phyloP scores from a whole-genome alignment of 257 asterid species.

The Gentiana macrophylla region DNA sequence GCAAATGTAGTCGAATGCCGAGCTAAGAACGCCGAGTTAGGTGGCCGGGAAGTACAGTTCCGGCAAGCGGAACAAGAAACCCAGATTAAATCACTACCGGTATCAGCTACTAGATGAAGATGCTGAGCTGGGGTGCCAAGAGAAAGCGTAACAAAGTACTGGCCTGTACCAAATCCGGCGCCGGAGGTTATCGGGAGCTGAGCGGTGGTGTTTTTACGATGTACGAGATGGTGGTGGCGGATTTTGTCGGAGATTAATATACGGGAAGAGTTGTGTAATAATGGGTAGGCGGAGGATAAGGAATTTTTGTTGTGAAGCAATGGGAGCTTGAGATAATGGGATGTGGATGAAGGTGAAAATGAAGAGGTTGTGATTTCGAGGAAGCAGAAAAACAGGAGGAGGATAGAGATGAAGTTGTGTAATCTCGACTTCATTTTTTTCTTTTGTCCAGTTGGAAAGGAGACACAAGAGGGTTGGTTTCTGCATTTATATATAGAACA shows the following conservation, averaged over 20 bases:
- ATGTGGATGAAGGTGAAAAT: not conserved
- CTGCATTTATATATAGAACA: no score
- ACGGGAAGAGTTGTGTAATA: constrained; percentile 23
- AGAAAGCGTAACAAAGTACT: constrained; percentile 63
- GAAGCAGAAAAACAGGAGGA: constrained; percentile 14
- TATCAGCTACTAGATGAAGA: constrained; percentile 58
- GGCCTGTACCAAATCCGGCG: constrained; percentile 71
- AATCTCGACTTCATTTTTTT: constrained; percentile 9
- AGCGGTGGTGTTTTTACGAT: constrained; percentile 17
- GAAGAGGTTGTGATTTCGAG: constrained; percentile 12
- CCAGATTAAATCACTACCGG: constrained; percentile 94
- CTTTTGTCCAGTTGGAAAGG: not conserved
- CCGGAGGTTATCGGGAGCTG: constrained; percentile 61
- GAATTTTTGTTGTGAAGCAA: constrained; percentile 41
- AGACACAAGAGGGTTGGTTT: not conserved
- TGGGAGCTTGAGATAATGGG: constrained; percentile 49
- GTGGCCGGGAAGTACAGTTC: constrained; percentile 31
- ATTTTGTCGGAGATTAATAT: constrained; percentile 48
- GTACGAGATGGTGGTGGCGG: constrained; percentile 37
- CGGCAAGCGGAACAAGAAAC: constrained; percentile 74
- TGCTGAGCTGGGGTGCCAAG: constrained; percentile 77
- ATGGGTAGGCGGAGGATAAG: constrained; percentile 17
- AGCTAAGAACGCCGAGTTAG: constrained; percentile 44
- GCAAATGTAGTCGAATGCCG: constrained; percentile 60
- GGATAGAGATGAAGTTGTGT: constrained; percentile 16